A percentile compares a stretch with the other conserved stretches of the same genome.
phyloP scores from a whole-genome alignment of 1,284 basidiomycete species.

The Coniferiporia sulphurascens region DNA sequence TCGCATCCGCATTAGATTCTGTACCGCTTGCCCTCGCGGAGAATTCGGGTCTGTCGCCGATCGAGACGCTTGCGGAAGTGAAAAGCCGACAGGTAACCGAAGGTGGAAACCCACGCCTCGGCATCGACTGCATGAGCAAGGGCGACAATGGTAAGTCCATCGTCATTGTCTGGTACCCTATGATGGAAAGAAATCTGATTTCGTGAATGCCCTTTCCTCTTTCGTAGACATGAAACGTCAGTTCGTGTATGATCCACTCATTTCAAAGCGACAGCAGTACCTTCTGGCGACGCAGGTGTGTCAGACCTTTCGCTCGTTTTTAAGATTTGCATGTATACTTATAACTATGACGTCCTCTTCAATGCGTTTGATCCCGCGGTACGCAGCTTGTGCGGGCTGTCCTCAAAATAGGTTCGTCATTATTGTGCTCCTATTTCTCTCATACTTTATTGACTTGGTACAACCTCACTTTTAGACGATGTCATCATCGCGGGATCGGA shows the following conservation, averaged over 20 bases:
- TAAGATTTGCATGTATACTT: slow-evolving; percentile 11
- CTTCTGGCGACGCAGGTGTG: slow-evolving; percentile 92
- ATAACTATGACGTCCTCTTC: neutral
- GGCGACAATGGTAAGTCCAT: slow-evolving; percentile 76
- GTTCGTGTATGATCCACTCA: slow-evolving; percentile 95
- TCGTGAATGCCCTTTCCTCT: neutral
- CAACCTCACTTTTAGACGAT: slow-evolving; percentile 42
- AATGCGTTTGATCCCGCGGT: slow-evolving; percentile 12
- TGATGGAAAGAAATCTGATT: too few species aligned
- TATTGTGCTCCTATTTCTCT: neutral
- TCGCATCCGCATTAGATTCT: slow-evolving; percentile 89
- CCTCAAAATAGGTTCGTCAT: slow-evolving; percentile 58
- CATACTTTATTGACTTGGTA: too few species aligned
- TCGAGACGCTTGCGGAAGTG: slow-evolving; percentile 92
- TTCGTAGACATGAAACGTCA: slow-evolving; percentile 92
- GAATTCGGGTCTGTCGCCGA: slow-evolving; percentile 95
- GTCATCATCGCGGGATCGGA: slow-evolving; percentile 58
- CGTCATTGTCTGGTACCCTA: neutral
- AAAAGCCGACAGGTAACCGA: slow-evolving; percentile 93
- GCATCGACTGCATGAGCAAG: slow-evolving; percentile 89
- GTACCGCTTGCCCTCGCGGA: slow-evolving; percentile 94
- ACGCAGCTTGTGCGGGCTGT: slow-evolving; percentile 62
- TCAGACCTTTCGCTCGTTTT: slow-evolving; percentile 20
- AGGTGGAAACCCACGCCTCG: slow-evolving; percentile 69
- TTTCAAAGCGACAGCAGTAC: slow-evolving; percentile 97